Evolutionary conservation across 2,329 filamentous ascomycete genomes (phyloP), one percentile per base, ranked within the genome.

Genomic region (Aspergillus versicolor): DNA sequence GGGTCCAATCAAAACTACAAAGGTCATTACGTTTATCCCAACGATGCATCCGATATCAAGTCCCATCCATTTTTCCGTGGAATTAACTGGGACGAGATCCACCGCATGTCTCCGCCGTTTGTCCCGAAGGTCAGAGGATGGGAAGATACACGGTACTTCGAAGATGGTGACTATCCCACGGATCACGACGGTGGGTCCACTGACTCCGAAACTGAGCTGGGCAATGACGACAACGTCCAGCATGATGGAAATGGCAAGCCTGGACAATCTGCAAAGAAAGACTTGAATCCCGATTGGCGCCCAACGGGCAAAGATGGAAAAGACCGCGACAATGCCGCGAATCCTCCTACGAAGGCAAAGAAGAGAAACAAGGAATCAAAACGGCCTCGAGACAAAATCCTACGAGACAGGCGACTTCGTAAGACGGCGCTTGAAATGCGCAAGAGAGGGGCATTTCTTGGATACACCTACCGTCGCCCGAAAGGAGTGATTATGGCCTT

Each of bases 11-110:
- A 67, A 59, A 74, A 78, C 63, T 74, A 79, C 58, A 74, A 74
- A 55, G 78, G 81, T 30, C 80, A 85, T 32, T 88, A 89, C 54
- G 92, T 97, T 4, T 93, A 91, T 66, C 80, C 89, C 0, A 84
- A 94, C 60, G 92, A 96, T 67, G 92, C 90, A 1, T 85, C 90
- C 62, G 92, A 97, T 54, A 95, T 97, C 79, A 97, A 95, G 71
- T 76, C 82, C 3, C 94, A 97, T 74, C 84, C 85, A 11, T 97
- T 93, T 83, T 97, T 97, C 77, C 82, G 81, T 56, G 85, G 86
- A 49, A 84, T 95, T 15, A 83, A 85, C 1, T 97, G 91, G 94
- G 84, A 89, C 13, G 83, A 83, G 0, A 74, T 96, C 15, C 89
- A 94, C 67, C 75, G 82, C 34, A 82, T 85, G 54, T 78, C 79